Conservation (phyloP, 2,329 filamentous ascomycete genomes). For the Byssochlamys sp. region DNA sequence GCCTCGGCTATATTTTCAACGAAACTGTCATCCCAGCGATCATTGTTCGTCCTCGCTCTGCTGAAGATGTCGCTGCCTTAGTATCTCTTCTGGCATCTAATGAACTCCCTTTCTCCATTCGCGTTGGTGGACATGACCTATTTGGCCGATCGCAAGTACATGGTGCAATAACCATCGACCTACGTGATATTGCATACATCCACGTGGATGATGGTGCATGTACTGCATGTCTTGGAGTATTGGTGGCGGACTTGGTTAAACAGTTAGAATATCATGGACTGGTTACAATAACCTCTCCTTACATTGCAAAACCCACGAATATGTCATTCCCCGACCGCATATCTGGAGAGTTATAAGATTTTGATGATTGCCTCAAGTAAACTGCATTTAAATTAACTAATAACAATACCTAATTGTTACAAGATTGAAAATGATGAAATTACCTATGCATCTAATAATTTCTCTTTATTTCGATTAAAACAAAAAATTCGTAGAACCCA, state of each 20-base stretch:
- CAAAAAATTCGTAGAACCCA: too few species aligned
- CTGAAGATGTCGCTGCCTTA: slow-evolving; percentile 16
- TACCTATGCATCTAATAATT: too few species aligned
- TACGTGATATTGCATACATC: slow-evolving; percentile 28
- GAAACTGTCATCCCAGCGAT: too few species aligned
- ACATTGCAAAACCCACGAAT: too few species aligned
- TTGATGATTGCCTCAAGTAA: too few species aligned
- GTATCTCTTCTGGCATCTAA: slow-evolving; percentile 12
- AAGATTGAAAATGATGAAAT: too few species aligned
- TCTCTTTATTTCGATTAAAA: too few species aligned
- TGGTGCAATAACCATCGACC: slow-evolving; percentile 27
- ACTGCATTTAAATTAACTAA: too few species aligned
- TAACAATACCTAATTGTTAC: too few species aligned
- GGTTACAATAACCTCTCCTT: slow-evolving; percentile 8
- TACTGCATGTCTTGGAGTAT: slow-evolving; percentile 26
- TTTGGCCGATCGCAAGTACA: slow-evolving; percentile 22
- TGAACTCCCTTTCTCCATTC: slow-evolving; percentile 15
- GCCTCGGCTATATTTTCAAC: too few species aligned
- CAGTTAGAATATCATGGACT: slow-evolving; percentile 21
- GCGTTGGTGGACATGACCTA: slow-evolving; percentile 29
- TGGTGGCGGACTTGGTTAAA: slow-evolving; percentile 18
- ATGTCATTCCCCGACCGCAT: too few species aligned
- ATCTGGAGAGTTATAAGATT: too few species aligned
- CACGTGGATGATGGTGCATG: slow-evolving; percentile 15
- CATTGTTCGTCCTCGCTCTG: slow-evolving; percentile 18